phyloP scores from a whole-genome alignment of 2,329 filamentous ascomycete genomes.

The Apiospora kogelbergensis region DNA sequence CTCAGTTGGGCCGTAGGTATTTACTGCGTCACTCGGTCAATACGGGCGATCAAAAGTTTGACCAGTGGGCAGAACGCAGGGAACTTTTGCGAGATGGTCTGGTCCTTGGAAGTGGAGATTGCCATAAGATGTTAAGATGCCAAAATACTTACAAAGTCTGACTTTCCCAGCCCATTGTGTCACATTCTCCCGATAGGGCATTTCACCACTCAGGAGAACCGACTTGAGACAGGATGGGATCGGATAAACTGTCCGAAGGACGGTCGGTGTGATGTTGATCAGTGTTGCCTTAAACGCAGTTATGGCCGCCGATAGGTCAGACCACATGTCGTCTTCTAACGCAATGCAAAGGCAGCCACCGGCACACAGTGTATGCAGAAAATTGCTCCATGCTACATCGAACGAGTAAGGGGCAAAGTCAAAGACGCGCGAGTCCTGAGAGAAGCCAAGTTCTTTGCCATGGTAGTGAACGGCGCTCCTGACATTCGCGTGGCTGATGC shows the following conservation, averaged over 20 bases:
- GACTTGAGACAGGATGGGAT: background rate
- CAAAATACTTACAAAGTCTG: background rate
- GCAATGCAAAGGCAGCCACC: conserved; percentile 31
- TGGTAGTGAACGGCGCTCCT: conserved; percentile 15
- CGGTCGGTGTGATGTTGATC: conserved; percentile 11
- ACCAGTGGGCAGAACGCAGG: too few relatives aligned
- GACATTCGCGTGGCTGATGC: conserved; percentile 17
- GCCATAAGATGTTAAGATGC: too few relatives aligned
- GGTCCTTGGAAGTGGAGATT: too few relatives aligned
- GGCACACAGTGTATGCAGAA: conserved; percentile 33
- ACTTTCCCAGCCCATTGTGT: background rate
- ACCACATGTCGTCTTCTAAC: conserved; percentile 34
- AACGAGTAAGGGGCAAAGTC: conserved; percentile 34
- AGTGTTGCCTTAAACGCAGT: conserved; percentile 15
- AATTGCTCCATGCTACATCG: conserved; percentile 36
- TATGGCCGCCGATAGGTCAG: conserved; percentile 18
- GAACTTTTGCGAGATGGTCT: too few relatives aligned
- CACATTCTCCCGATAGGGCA: conserved; percentile 1
- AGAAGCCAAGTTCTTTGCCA: conserved; percentile 15
- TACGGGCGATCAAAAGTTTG: too few relatives aligned
- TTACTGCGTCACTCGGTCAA: conserved; percentile 28
- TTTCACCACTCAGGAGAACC: background rate
- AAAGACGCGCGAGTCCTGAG: conserved; percentile 15
- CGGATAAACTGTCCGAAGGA: conserved; percentile 10
- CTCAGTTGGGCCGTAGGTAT: conserved; percentile 5